Evolutionary conservation across 345 rosid species (phyloP).

Genomic region (Eucalyptus sideroxylon): DNA sequence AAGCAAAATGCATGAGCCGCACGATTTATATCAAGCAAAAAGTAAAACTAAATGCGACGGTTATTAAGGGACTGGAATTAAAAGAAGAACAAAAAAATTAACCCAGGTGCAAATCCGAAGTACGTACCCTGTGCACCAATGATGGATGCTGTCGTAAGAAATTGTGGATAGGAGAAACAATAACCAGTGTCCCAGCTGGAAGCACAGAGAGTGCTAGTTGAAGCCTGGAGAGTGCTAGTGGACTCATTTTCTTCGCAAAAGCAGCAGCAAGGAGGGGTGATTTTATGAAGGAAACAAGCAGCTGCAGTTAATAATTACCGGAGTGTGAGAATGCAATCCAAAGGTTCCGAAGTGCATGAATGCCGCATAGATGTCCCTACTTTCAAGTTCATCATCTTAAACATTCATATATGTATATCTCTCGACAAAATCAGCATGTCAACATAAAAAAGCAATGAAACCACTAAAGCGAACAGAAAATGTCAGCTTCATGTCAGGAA

Average conservation of each 20-base stretch:
- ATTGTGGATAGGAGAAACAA: no score
- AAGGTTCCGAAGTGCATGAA: background rate
- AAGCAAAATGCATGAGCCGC: no score
- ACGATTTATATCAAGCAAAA: no score
- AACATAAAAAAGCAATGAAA: background rate
- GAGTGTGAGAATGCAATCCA: background rate
- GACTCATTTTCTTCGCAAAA: constrained; percentile 59
- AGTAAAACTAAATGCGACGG: no score
- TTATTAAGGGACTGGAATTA: no score
- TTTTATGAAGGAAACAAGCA: constrained; percentile 80
- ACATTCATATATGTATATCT: background rate
- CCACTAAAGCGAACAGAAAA: background rate
- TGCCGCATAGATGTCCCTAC: background rate
- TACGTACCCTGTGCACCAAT: constrained; percentile 61
- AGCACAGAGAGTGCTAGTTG: no score
- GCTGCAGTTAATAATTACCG: constrained; percentile 24
- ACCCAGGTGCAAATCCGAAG: background rate
- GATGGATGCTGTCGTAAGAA: constrained; percentile 34
- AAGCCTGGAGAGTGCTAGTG: constrained; percentile 29
- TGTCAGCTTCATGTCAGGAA: background rate
- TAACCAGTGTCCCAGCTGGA: constrained; percentile 20
- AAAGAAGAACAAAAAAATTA: no score
- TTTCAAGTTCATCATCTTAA: background rate
- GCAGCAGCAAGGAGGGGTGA: constrained; percentile 92
- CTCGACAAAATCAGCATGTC: background rate